Evolutionary conservation across 2,329 filamentous ascomycete species (phyloP).

Genomic region (Phaeosphaeriaceae sp.): DNA sequence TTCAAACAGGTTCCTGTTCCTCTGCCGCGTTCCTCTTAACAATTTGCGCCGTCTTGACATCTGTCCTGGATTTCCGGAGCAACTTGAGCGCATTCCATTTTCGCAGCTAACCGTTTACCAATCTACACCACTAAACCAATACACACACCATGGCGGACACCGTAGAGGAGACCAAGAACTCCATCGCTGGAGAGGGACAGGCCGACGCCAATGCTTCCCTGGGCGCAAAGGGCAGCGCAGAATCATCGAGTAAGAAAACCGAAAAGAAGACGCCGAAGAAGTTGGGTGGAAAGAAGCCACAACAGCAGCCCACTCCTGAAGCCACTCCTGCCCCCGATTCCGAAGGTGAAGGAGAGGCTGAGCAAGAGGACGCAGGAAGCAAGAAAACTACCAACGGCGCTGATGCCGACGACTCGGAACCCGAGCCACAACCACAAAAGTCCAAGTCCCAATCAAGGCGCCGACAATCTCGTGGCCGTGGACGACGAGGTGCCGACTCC

Average conservation of each 20-base stretch:
- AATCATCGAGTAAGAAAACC: slow-evolving; percentile 54
- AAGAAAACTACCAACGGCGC: slow-evolving; percentile 45
- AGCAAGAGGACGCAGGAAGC: slow-evolving; percentile 51
- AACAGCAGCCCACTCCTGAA: slow-evolving; percentile 56
- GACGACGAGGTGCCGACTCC: slow-evolving; percentile 55
- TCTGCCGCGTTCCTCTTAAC: slow-evolving; percentile 39
- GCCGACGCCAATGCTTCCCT: slow-evolving; percentile 46
- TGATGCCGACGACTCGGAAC: slow-evolving; percentile 52
- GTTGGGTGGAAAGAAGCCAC: slow-evolving; percentile 55
- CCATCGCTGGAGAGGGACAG: slow-evolving; percentile 47
- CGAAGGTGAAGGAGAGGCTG: slow-evolving; percentile 53
- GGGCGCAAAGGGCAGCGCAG: slow-evolving; percentile 46
- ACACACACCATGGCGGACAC: slow-evolving; percentile 47
- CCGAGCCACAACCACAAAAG: slow-evolving; percentile 56
- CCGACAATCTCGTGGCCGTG: slow-evolving; percentile 59
- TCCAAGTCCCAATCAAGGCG: slow-evolving; percentile 55
- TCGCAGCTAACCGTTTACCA: slow-evolving; percentile 10
- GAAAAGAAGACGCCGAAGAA: slow-evolving; percentile 60
- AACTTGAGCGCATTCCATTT: slow-evolving; percentile 23
- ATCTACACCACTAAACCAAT: slow-evolving; percentile 14
- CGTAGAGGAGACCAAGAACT: slow-evolving; percentile 48
- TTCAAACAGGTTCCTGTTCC: slow-evolving; percentile 48
- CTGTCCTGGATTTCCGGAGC: slow-evolving; percentile 21
- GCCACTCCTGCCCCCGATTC: slow-evolving; percentile 56
- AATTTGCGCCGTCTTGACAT: slow-evolving; percentile 32